A percentile compares a stretch with the other conserved stretches of the same genome.
These are phyloP conservation scores for Chaetomiaceae sp. DNA, from an alignment of 2,329 filamentous ascomycete genomes.

Conservation along the genomic window DNA sequence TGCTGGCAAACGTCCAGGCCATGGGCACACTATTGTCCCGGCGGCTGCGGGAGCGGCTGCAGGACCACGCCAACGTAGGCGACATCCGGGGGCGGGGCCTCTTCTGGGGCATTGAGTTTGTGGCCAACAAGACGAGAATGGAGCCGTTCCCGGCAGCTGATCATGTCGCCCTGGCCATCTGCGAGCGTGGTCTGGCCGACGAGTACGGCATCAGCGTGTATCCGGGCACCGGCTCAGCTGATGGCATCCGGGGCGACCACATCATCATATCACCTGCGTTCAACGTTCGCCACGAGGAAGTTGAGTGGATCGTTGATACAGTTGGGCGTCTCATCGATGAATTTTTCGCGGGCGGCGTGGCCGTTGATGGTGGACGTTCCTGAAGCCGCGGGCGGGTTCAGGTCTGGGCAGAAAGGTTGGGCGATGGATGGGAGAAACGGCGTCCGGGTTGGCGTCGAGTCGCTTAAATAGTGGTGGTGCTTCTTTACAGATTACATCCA, in stretches of 20 bases:
- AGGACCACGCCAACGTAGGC: constrained; percentile 37
- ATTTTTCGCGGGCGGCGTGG: constrained; percentile 35
- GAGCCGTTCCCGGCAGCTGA: constrained; percentile 32
- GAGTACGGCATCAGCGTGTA: constrained; percentile 50
- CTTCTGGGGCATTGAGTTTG: constrained; percentile 44
- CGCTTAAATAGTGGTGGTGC: not conserved
- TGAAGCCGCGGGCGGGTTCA: too few species aligned
- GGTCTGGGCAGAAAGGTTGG: too few species aligned
- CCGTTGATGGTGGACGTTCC: not conserved
- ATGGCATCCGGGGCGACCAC: constrained; percentile 61
- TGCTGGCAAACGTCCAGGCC: constrained; percentile 34
- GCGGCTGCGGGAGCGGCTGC: constrained; percentile 31
- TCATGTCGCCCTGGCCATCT: constrained; percentile 33
- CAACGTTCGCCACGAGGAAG: constrained; percentile 54
- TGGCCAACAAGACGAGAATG: constrained; percentile 34
- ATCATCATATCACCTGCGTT: constrained; percentile 66
- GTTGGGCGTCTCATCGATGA: constrained; percentile 49
- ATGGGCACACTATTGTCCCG: constrained; percentile 32
- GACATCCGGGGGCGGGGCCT: constrained; percentile 41
- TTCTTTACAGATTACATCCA: too few species aligned
- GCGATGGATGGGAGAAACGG: not conserved
- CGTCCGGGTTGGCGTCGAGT: not conserved
- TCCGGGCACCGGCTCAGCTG: constrained; percentile 57
- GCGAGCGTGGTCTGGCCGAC: constrained; percentile 31
- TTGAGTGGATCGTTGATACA: constrained; percentile 51